These are phyloP conservation scores for Dactylonectria macrodidyma DNA, from an alignment of 2,329 filamentous ascomycete genomes.

Conservation along the genomic window DNA sequence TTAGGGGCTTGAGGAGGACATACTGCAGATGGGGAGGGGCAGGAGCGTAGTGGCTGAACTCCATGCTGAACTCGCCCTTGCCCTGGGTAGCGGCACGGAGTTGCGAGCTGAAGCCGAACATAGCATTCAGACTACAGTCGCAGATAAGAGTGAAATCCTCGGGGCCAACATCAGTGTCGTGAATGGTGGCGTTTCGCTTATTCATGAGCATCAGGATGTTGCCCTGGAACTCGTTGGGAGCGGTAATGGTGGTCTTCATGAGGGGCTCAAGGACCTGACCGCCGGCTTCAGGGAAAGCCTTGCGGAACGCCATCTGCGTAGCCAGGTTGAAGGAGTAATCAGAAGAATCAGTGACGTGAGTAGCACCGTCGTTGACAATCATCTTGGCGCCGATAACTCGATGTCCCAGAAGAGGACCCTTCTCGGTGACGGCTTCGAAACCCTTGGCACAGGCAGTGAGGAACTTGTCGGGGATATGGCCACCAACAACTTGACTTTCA, in stretches of 20 bases:
- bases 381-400: conserved; percentile 90
- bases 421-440: conserved; percentile 85
- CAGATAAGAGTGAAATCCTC: conserved; percentile 95
- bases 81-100: conserved; percentile 94
- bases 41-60: conserved; percentile 95
- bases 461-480: conserved; percentile 95
- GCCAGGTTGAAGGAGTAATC: conserved; percentile 97
- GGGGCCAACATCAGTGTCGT: conserved; percentile 92
- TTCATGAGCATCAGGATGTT: conserved; percentile 95
- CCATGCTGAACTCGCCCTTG: conserved; percentile 99
- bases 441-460: conserved; percentile 95
- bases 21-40: conserved; percentile 92
- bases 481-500: conserved; percentile 89
- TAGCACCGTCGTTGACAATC: conserved; percentile 96
- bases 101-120: conserved; percentile 97
- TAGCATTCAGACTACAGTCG: conserved; percentile 94
- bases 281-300: conserved; percentile 86
- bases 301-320: conserved; percentile 96
- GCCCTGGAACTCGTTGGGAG: conserved; percentile 97
- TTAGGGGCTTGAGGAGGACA: conserved; percentile 53
- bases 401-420: conserved; percentile 93
- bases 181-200: conserved; percentile 95
- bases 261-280: conserved; percentile 93
- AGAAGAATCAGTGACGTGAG: conserved; percentile 97
- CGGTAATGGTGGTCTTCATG: conserved; percentile 98